Evolutionary conservation across 345 rosid species (phyloP).

Genomic region (Jatropha curcas): DNA sequence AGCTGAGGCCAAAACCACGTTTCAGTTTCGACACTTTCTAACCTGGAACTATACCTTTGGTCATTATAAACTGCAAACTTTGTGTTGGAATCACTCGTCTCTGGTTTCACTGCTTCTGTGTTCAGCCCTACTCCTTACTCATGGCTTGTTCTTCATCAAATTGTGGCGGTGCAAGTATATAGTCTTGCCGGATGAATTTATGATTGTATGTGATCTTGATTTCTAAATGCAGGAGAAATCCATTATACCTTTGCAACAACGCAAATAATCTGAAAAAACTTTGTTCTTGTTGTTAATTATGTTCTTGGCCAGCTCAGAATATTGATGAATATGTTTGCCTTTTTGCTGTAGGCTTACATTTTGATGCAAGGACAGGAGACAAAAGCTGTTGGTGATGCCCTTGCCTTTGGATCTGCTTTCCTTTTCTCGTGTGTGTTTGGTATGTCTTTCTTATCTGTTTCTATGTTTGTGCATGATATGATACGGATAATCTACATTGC

Average conservation of each 20-base stretch:
- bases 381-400: slow-evolving; percentile 63
- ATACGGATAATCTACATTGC: neutral
- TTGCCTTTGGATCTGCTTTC: slow-evolving; percentile 78
- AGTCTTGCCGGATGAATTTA: neutral
- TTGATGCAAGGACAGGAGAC: slow-evolving; percentile 72
- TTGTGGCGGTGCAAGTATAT: too few relatives aligned
- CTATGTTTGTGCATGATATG: neutral
- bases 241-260: neutral
- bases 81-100: too few relatives aligned
- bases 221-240: neutral
- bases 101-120: too few relatives aligned
- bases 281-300: neutral
- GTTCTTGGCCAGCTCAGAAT: neutral
- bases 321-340: slow-evolving; percentile 2
- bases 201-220: neutral
- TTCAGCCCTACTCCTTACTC: too few relatives aligned
- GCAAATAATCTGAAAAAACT: neutral
- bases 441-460: slow-evolving; percentile 26
- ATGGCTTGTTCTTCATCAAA: too few relatives aligned
- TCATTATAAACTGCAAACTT: too few relatives aligned
- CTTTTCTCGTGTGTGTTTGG: slow-evolving; percentile 77
- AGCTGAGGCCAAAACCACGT: too few relatives aligned
- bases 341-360: slow-evolving; percentile 49
- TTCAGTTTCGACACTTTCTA: too few relatives aligned
- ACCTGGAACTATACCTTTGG: too few relatives aligned